Conservation (phyloP, 176 grass and related monocot species). For the Saccharum officinarum region DNA sequence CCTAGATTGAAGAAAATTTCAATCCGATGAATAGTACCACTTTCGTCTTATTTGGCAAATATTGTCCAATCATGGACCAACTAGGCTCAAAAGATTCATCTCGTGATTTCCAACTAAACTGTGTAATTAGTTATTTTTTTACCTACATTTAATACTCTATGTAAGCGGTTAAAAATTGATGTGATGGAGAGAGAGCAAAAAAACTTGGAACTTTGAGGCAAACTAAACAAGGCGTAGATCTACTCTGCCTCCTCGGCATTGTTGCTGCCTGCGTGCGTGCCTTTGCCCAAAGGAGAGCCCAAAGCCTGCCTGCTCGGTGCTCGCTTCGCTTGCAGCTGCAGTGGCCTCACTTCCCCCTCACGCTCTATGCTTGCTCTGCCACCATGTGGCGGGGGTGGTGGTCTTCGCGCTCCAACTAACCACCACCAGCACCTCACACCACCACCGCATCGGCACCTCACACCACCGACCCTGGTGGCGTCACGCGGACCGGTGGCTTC, state of each 20-base stretch:
- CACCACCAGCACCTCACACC: background rate
- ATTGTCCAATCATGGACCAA: too few relatives aligned
- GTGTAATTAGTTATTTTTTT: too few relatives aligned
- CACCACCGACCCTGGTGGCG: conserved; percentile 18
- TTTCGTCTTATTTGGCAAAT: too few relatives aligned
- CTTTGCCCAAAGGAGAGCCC: background rate
- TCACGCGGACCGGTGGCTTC: conserved; percentile 16
- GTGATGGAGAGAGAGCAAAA: background rate
- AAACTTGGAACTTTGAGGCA: too few relatives aligned
- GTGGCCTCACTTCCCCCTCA: conserved; percentile 11
- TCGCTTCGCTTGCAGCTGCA: conserved; percentile 8
- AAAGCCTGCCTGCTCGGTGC: background rate
- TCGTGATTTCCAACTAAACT: too few relatives aligned
- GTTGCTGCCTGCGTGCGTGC: background rate
- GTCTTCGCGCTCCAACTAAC: conserved; percentile 30
- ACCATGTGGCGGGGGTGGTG: conserved; percentile 27
- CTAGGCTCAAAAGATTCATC: too few relatives aligned
- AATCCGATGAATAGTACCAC: too few relatives aligned
- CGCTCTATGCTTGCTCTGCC: conserved; percentile 44
- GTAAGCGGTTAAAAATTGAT: too few relatives aligned
- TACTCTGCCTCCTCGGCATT: background rate
- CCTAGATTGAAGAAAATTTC: too few relatives aligned
- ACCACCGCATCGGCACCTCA: background rate
- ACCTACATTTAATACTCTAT: too few relatives aligned
- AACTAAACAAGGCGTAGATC: too few relatives aligned